Conservation (phyloP, 257 asterid species). For the Jasminum sambac region DNA sequence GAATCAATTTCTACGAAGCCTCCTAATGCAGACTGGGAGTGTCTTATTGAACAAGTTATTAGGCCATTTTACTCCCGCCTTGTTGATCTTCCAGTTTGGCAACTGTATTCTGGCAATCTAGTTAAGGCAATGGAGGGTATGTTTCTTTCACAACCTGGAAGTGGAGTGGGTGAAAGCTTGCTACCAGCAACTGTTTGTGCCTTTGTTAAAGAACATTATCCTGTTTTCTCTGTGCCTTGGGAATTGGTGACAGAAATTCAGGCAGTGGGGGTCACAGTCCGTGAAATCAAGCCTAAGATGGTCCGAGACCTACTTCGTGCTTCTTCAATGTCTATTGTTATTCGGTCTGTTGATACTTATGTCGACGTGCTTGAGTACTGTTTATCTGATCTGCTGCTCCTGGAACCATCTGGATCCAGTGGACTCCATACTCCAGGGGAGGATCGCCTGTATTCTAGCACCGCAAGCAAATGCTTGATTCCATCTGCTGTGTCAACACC, state of each 20-base stretch:
- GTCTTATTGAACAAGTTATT: slow-evolving; percentile 72
- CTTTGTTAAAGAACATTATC: slow-evolving; percentile 95
- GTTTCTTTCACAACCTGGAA: slow-evolving; percentile 97
- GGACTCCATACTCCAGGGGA: slow-evolving; percentile 33
- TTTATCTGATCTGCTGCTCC: slow-evolving; percentile 75
- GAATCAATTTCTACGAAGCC: slow-evolving; percentile 36
- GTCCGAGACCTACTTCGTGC: slow-evolving; percentile 86
- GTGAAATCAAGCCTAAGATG: slow-evolving; percentile 94
- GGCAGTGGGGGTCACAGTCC: slow-evolving; percentile 73
- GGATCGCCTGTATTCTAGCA: slow-evolving; percentile 39
- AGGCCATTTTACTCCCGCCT: slow-evolving; percentile 78
- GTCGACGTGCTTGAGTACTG: slow-evolving; percentile 93
- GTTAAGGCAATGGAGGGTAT: slow-evolving; percentile 91
- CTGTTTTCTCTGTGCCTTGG: slow-evolving; percentile 97
- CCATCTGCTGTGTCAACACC: slow-evolving; percentile 43
- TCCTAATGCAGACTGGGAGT: slow-evolving; percentile 71
- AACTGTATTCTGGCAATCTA: slow-evolving; percentile 81
- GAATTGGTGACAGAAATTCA: slow-evolving; percentile 86
- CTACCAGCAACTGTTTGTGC: slow-evolving; percentile 90
- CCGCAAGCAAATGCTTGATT: slow-evolving; percentile 32
- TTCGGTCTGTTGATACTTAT: slow-evolving; percentile 70
- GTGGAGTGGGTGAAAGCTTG: slow-evolving; percentile 69
- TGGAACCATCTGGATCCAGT: slow-evolving; percentile 43
- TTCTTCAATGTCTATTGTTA: slow-evolving; percentile 59
- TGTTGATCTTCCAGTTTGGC: slow-evolving; percentile 88